Base-by-base conservation (phyloP, 148 eudicot genomes). In the Rhododendron molle region DNA sequence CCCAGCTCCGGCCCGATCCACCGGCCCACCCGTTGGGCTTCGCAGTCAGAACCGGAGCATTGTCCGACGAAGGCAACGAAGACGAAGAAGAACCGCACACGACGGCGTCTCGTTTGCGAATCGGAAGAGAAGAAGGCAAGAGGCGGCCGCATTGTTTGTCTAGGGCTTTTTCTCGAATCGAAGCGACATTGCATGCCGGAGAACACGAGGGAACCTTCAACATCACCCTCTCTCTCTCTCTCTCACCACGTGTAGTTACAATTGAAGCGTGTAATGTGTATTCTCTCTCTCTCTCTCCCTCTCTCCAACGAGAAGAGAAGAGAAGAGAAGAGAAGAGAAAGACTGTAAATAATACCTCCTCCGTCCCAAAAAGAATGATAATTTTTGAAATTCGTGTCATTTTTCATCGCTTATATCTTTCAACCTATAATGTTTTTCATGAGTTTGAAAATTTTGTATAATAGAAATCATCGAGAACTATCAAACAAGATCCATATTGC, bases 1-100 rank as follows among this genome's bases (percentile, higher is more conserved):
- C 99, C 67, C 92, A 85, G 52, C 87, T 88, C 78, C 78, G n/a
- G 10, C 78, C 14, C 11, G 21, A 38, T 16, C 78, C 78, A 1
- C n/a, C 46, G 5, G 38, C 47, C 46, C 78, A 7, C 47, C 78
- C 78, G 47, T 74, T 74, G 11, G 78, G 78, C 78, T 74, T 47
- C n/a, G 46, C 76, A 0, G 76, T 71, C 20, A 71, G 40, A 71
- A 71, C 34, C 34, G 74, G 7, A 30, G 36, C 74, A 13, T 40
- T 73, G 43, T 73, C 46, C 44, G 13, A 74, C 47, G n/a, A 74
- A 44, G 78, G n/a, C 78, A 38, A 74, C 1, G 78, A 74, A 74
- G 78, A 74, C 34, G 34, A 32, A 32, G 77, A 71, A 34, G 78
- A 73, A 14, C n/a, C 23, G 47, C 78, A 36, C 47, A 38, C 47